phyloP scores from a whole-genome alignment of 2,329 filamentous ascomycete genomes.

The Paramyrothecium roridum region DNA sequence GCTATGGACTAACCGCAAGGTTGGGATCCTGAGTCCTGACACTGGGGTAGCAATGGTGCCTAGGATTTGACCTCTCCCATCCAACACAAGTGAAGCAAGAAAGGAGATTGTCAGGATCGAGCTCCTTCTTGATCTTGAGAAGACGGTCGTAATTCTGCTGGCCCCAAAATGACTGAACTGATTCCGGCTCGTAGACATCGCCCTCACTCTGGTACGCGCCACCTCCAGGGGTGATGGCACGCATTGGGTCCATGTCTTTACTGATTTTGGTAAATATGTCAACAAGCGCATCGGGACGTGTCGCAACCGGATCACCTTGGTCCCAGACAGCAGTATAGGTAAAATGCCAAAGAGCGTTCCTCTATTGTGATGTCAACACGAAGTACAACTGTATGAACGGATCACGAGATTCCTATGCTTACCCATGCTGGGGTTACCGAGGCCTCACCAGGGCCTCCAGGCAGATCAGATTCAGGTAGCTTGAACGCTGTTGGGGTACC shows the following conservation, averaged over 20 bases:
- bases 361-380: neutral
- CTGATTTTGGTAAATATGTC: neutral
- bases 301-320: neutral
- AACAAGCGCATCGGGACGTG: neutral
- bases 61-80: conserved; percentile 1
- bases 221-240: conserved; percentile 5
- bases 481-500: conserved; percentile 1
- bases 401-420: neutral
- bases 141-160: conserved; percentile 32
- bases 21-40: neutral
- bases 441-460: conserved; percentile 3
- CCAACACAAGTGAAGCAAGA: conserved; percentile 10
- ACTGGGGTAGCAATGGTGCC: conserved; percentile 3
- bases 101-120: conserved; percentile 40
- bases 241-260: neutral
- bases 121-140: conserved; percentile 40
- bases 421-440: conserved; percentile 7
- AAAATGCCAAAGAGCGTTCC: conserved; percentile 5
- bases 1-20: neutral
- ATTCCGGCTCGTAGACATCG: conserved; percentile 21
- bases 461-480: conserved; percentile 3
- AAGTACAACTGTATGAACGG: neutral
- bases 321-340: conserved; percentile 1
- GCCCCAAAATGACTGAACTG: conserved; percentile 17
- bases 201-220: conserved; percentile 25